These are phyloP conservation scores for Phytomonas serpens DNA, from an alignment of 208 protist species.

Conservation along the genomic window DNA sequence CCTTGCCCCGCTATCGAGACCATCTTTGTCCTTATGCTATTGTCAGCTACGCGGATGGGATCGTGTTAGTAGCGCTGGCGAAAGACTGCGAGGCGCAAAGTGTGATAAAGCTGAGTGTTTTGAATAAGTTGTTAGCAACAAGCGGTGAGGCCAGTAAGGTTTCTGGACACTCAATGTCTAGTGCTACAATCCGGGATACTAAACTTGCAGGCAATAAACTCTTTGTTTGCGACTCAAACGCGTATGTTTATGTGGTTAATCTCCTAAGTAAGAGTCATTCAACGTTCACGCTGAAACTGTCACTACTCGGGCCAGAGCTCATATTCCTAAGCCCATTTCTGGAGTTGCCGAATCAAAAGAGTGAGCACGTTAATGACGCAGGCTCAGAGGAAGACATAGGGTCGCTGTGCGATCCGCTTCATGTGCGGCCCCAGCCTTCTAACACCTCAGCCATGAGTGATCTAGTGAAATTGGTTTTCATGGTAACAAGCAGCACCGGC, in stretches of 20 bases:
- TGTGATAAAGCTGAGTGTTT: background rate
- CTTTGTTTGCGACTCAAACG: background rate
- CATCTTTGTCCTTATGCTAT: slow-evolving; percentile 23
- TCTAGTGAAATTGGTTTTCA: background rate
- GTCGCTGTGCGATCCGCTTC: no score
- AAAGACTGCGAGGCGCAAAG: slow-evolving; percentile 8
- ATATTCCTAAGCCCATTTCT: background rate
- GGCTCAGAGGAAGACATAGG: no score
- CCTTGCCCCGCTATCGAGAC: slow-evolving; percentile 28
- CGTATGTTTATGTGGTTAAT: background rate
- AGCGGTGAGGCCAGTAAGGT: background rate
- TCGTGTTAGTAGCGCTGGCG: slow-evolving; percentile 22
- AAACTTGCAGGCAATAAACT: background rate
- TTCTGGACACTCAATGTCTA: background rate
- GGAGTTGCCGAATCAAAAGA: background rate
- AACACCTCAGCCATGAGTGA: background rate
- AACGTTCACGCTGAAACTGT: background rate
- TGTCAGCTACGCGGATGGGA: slow-evolving; percentile 17
- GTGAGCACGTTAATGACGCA: no score
- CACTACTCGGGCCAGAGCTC: background rate
- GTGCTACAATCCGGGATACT: background rate
- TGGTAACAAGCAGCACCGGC: background rate
- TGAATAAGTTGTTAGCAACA: background rate
- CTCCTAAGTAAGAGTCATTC: background rate
- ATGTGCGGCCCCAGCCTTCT: no score